Evolutionary conservation across 1,139 yeast species (phyloP), one percentile per base, ranked within the genome.

Genomic region (Debaryomyces sp.): DNA sequence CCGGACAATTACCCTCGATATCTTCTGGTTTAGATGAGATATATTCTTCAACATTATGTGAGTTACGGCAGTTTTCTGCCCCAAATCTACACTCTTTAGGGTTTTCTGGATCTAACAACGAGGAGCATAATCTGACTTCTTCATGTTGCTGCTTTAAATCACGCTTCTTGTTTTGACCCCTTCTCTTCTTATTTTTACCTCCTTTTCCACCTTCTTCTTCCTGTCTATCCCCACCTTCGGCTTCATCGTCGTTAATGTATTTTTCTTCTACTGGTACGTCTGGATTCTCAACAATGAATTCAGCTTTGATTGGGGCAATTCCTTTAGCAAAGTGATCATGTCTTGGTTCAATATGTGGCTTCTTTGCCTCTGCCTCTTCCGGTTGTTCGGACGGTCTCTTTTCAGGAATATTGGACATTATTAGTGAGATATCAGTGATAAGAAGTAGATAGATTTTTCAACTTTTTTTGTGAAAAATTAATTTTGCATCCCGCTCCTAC

Each of bases 81-180:
- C 96, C 96, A 64, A 78, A 88, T 15, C 74, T 68, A 66, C 97
- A 91, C 43, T 66, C 76, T 50, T 63, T 73, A 35, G 59, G 55
- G 46, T 69, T 67, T 7, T 71, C 75, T 35, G 87, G 87, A 62
- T 82, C 83, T 48, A 71, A 67, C 62, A 84, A 71, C 13, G 85
- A 68, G 1, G 85, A 71, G 68, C 98, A 94, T 45, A 92, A 68
- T 58, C 84, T 79, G 44, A 88, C 68, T 6, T 75, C 77, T 53
- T 87, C 96, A 51, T 79, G 82, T 23, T 70, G 75, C 66, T 90
- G 97, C 50, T 78, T 80, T 57, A 91, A 76, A 56, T 89, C 94
- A 59, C 99, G 78, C 55, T 84, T 83, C 67, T 94, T 92, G 68
- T 94, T 94, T 70, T 94, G 98, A 1, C 99, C 99, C 45, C 92